phyloP scores from a whole-genome alignment of 2,329 filamentous ascomycete genomes.

The Stenocarpella maydis region DNA sequence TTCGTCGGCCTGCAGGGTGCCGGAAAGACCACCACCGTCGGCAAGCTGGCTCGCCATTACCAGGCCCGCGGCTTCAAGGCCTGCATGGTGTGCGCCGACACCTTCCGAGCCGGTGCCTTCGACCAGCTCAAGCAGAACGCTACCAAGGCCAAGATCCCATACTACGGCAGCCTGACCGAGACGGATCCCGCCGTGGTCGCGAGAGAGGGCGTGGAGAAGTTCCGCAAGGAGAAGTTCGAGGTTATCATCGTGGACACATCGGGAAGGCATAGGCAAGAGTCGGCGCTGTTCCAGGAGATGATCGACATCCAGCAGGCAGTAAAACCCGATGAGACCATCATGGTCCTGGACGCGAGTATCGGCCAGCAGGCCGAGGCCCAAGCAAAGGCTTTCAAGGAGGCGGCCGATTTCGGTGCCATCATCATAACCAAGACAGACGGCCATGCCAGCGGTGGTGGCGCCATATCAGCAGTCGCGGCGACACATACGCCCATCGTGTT shows the following conservation, averaged over 20 bases:
- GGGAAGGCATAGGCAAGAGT: conserved; percentile 92
- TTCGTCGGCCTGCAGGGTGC: conserved; percentile 98
- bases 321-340: conserved; percentile 93
- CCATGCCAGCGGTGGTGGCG: conserved; percentile 92
- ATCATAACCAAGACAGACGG: conserved; percentile 99
- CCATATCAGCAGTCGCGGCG: conserved; percentile 95
- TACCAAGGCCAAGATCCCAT: conserved; percentile 98
- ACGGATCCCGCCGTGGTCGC: conserved; percentile 95
- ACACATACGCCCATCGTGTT: conserved; percentile 98
- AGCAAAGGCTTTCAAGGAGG: conserved; percentile 95
- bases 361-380: conserved; percentile 96
- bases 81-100: conserved; percentile 96
- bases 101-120: conserved; percentile 97
- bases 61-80: conserved; percentile 91
- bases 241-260: conserved; percentile 99
- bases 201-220: conserved; percentile 95
- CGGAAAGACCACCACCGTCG: conserved; percentile 98
- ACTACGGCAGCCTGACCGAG: conserved; percentile 96
- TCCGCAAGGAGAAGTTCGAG: conserved; percentile 98
- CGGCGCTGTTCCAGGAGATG: conserved; percentile 97
- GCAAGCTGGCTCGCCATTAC: conserved; percentile 94
- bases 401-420: conserved; percentile 95
- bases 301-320: conserved; percentile 93
- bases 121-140: conserved; percentile 99
- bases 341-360: conserved; percentile 96